Evolutionary conservation across 768 basidiomycete species (phyloP).

Genomic region (Auriscalpium orientale): DNA sequence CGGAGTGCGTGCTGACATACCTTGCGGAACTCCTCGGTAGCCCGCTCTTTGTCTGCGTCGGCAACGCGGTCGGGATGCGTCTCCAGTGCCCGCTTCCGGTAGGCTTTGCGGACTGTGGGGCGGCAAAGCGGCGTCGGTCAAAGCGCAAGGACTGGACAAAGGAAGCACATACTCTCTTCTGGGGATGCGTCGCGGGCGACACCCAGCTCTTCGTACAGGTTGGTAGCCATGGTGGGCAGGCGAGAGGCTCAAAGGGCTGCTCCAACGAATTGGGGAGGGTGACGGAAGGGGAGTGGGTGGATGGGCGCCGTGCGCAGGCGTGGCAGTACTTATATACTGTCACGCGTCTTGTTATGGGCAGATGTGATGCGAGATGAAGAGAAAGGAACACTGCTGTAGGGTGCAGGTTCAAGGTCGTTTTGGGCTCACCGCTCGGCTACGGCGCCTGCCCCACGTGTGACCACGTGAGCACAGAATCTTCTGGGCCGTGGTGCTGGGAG

Average conservation of each 20-base stretch:
- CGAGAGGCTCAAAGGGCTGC: slow-evolving; percentile 1
- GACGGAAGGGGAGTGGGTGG: background rate
- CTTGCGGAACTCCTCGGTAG: slow-evolving; percentile 52
- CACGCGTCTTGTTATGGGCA: no score
- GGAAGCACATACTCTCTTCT: slow-evolving; percentile 50
- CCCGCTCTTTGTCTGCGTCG: slow-evolving; percentile 48
- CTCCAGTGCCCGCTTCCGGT: slow-evolving; percentile 60
- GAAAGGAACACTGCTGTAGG: background rate
- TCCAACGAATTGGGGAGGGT: background rate
- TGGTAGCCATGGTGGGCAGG: slow-evolving; percentile 36
- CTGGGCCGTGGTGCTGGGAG: no score
- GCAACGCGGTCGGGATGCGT: slow-evolving; percentile 73
- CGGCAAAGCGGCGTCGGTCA: no score
- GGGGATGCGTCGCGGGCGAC: slow-evolving; percentile 44
- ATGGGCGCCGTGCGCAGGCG: background rate
- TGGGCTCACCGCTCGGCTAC: background rate
- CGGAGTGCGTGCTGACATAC: slow-evolving; percentile 23
- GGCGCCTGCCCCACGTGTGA: background rate
- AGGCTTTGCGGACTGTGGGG: slow-evolving; percentile 64
- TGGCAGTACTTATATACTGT: background rate
- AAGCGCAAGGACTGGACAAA: background rate
- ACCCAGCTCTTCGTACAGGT: slow-evolving; percentile 61
- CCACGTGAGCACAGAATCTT: background rate
- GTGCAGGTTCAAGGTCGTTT: background rate
- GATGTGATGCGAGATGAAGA: background rate